phyloP scores from a whole-genome alignment of 2,329 filamentous ascomycete genomes.

The Pseudogymnoascus sp. region DNA sequence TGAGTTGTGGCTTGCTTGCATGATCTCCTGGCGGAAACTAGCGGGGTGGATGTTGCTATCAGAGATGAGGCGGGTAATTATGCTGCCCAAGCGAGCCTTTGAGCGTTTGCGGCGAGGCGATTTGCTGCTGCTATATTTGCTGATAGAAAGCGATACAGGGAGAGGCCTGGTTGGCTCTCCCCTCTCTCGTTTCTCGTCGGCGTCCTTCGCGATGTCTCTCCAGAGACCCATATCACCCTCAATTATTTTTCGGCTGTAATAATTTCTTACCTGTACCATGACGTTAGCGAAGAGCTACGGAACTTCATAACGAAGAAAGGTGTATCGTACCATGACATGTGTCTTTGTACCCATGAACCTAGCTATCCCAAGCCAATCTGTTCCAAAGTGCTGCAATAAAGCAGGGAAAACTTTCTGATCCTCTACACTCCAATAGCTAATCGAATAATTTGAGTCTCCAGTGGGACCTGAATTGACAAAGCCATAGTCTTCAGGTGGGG shows the following conservation, averaged over 20 bases:
- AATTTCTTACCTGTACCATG: constrained; percentile 55
- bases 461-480: too few relatives aligned
- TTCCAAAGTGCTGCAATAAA: constrained; percentile 66
- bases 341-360: constrained; percentile 77
- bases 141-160: constrained; percentile 30
- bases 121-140: constrained; percentile 13
- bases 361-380: constrained; percentile 72
- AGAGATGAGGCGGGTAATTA: constrained; percentile 51
- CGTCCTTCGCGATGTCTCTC: constrained; percentile 44
- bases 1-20: constrained; percentile 65
- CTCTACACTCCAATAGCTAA: constrained; percentile 79
- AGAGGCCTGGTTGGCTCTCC: constrained; percentile 54
- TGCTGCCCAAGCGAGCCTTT: constrained; percentile 21
- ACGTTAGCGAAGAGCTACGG: constrained; percentile 29
- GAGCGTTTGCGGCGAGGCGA: constrained; percentile 20
- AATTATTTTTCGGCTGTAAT: constrained; percentile 53
- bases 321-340: constrained; percentile 62
- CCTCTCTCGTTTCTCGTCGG: constrained; percentile 46
- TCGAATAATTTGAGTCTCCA: background rate
- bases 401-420: constrained; percentile 70
- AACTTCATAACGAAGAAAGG: constrained; percentile 24
- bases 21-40: constrained; percentile 86
- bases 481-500: background rate
- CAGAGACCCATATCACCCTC: constrained; percentile 49
- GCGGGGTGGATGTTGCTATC: constrained; percentile 79